phyloP scores from a whole-genome alignment of 2,329 filamentous ascomycete species.

The Fusarium sp. region DNA sequence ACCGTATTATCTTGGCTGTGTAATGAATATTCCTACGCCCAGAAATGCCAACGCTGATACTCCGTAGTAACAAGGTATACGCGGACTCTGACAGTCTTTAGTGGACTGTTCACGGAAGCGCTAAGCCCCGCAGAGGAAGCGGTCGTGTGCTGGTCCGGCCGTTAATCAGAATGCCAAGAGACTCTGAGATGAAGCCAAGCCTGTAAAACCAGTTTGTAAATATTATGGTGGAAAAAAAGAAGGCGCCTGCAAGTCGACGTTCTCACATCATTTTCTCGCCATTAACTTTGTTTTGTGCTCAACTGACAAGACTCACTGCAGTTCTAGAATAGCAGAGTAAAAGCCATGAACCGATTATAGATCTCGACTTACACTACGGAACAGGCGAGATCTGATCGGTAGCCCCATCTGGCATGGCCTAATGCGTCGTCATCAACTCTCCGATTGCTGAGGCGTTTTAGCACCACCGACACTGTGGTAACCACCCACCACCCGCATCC shows the following conservation, averaged over 20 bases:
- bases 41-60: constrained; percentile 22
- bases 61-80: background rate
- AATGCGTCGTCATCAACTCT: constrained; percentile 26
- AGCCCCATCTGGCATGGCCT: constrained; percentile 13
- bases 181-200: constrained; percentile 37
- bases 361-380: constrained; percentile 1
- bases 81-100: background rate
- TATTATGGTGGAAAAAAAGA: background rate
- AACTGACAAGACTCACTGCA: background rate
- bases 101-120: constrained; percentile 17
- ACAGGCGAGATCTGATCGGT: constrained; percentile 11
- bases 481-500: background rate
- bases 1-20: constrained; percentile 25
- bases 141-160: constrained; percentile 30
- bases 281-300: background rate
- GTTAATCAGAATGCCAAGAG: constrained; percentile 21
- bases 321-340: background rate
- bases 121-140: constrained; percentile 25
- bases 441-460: constrained; percentile 5
- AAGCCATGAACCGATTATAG: constrained; percentile 10
- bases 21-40: constrained; percentile 14
- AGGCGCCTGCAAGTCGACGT: background rate
- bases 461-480: background rate
- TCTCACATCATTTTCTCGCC: background rate
- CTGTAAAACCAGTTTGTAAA: constrained; percentile 23